Evolutionary conservation across 192 early-diverging fungal genomes (phyloP), one percentile per base, ranked within the genome.

Genomic region (Gryganskiella cystojenkinii): DNA sequence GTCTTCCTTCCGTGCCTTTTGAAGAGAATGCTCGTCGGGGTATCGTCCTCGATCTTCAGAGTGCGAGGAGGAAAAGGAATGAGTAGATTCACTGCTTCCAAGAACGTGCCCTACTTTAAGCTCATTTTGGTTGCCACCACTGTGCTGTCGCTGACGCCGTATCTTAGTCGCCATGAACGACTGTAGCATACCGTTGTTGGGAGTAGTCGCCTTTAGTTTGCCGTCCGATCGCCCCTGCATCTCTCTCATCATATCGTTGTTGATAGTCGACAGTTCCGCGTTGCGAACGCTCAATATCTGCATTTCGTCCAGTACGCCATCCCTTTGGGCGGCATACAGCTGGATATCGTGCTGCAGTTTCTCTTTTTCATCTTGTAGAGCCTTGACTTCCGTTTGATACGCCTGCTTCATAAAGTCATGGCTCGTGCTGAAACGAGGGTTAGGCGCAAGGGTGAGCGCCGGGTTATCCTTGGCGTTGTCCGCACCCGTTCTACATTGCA

Each of bases 261-360:
- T 85, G 61, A 85, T 80, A 19, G 58, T 64, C 13, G 75, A 62
- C 5, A 87, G 63, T 45, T 85, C 84, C 10, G 81, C 65, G 59
- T 87, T 85, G 47, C 82, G 81, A 17, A 74, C 76, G 31, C 81
- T 87, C 0, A 87, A 61, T 22, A 74, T 70, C 31, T 75, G 65
- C 61, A 70, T 82, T 27, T 87, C 86, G 20, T 85, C 72, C 28
- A 83, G 61, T 22, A 71, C 60, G 19, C 82, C 80, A 13, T 87
- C 86, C 5, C 84, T 71, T n/a, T 54, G 71, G 19, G 64, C 72
- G 28, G 46, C 55, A 42, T 82, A 56, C 3, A 69, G 30, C 17
- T 66, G 64, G 4, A 84, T 87, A 43, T 87, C 86, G 1, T 45
- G 15, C 46, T 59, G 49, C 8, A 87, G 52, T 11, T 34, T 34